A percentile compares a stretch with the other conserved stretches of the same genome.
phyloP scores from a whole-genome alignment of 2,329 filamentous ascomycete genomes.

The Arthrinium phaeospermum region DNA sequence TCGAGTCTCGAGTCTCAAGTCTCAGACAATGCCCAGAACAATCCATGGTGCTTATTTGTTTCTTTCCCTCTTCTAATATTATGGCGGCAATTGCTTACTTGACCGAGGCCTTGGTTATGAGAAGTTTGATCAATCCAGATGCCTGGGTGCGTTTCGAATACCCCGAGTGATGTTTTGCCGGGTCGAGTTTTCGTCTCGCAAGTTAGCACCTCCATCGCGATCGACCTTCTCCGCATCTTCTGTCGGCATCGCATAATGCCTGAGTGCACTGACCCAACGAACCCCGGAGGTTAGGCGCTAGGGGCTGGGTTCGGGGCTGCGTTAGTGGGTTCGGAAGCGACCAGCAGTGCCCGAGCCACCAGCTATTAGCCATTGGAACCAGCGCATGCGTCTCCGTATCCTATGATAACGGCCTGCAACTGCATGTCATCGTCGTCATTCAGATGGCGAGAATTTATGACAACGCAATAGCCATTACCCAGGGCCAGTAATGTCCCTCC shows the following conservation, averaged over 20 bases:
- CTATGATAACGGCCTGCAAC: constrained; percentile 1
- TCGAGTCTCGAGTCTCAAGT: background rate
- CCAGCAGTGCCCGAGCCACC: background rate
- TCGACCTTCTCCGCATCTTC: background rate
- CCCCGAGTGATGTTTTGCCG: background rate
- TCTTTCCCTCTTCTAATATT: background rate
- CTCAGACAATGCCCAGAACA: background rate
- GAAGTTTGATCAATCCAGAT: background rate
- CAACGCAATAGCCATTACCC: background rate
- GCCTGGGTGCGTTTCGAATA: background rate
- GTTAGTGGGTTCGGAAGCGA: background rate
- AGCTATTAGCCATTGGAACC: background rate
- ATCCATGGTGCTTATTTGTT: background rate
- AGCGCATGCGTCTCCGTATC: background rate
- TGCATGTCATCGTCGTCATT: constrained; percentile 14
- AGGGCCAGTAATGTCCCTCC: background rate
- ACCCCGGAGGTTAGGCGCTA: too few species aligned
- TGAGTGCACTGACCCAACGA: too few species aligned
- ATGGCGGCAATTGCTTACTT: background rate
- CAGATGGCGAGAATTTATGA: background rate
- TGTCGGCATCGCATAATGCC: background rate
- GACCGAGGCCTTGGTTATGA: background rate
- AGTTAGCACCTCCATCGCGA: background rate
- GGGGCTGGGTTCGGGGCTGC: background rate
- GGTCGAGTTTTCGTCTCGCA: background rate